Evolutionary conservation across 768 basidiomycete genomes (phyloP), one percentile per base, ranked within the genome.

Genomic region (Brasilioporus rufonigricans): DNA sequence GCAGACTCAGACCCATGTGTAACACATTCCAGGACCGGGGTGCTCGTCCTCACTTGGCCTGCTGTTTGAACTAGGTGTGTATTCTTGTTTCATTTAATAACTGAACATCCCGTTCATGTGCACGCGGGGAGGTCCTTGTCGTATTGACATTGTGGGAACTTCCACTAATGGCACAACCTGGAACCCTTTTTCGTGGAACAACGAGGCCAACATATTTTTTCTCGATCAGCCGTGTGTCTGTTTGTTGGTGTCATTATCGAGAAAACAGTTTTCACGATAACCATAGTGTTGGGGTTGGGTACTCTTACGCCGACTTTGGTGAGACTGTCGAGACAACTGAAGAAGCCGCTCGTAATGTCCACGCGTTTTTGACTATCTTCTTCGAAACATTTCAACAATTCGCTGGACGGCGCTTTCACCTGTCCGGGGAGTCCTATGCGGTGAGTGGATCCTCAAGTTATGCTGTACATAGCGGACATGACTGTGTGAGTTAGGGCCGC

Each of bases 321-420:
- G 82, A 89, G 71, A 81, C 77, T 1, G 75, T 89, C 18, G 83
- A 81, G 53, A 90, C 86, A 0, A 88, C 90, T 0, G 89, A 92
- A 69, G 84, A 84, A n/a, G 91, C 90, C 0, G 86, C 89, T 5
- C 81, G 80, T 57, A 86, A 92, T 62, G 74, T 91, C 36, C 77
- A 86, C 46, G 85, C 89, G 0, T 92, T 92, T 70, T 75, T 91
- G 50, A 74, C 81, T 2, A 86, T 93, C 52, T 91, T 91, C 72
- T 89, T 91, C 61, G 85, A 91, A 59, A 84, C 85, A 0, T 93
- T 92, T 73, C 74, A 77, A 14, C 80, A 89, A 59, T 91, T 88
- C 69, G 66, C 81, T 45, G 87, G 86, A 3, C 72, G 89, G 23
- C 73, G 80, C 0, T 76, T 93, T 43, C 87, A 91, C 59, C 75